Evolutionary conservation across 495 filamentous ascomycete genomes (phyloP).

Genomic region (Sphaerosporella brunnea): DNA sequence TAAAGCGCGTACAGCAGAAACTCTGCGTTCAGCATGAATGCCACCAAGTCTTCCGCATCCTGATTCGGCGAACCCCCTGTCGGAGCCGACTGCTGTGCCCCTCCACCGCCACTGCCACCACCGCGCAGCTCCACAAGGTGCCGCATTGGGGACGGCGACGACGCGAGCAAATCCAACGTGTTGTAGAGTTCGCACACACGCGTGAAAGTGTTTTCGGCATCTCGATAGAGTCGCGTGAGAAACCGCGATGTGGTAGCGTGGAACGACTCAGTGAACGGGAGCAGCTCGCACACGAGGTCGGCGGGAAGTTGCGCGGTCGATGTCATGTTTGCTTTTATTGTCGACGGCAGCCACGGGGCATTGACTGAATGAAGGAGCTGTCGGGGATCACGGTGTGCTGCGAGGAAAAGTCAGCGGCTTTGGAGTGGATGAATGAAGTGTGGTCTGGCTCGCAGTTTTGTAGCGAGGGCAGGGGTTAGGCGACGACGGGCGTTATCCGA

Average conservation of each 20-base stretch:
- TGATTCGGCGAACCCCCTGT: no score
- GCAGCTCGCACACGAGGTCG: conserved; percentile 13
- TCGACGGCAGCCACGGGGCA: not conserved
- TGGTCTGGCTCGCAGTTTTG: no score
- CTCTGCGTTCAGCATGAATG: conserved; percentile 26
- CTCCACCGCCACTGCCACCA: not conserved
- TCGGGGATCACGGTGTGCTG: not conserved
- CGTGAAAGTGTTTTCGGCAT: conserved; percentile 13
- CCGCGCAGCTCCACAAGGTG: conserved; percentile 10
- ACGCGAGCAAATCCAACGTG: conserved; percentile 15
- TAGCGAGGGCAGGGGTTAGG: no score
- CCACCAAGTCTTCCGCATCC: conserved; percentile 18
- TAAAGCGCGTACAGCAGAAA: conserved; percentile 25
- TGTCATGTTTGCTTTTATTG: conserved; percentile 9
- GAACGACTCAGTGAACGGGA: conserved; percentile 14
- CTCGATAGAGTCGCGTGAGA: conserved; percentile 8
- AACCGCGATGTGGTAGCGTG: conserved; percentile 12
- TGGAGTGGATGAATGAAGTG: no score
- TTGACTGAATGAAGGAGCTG: no score
- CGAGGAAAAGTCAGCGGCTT: not conserved
- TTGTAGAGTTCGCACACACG: conserved; percentile 23
- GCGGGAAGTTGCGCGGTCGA: conserved; percentile 15
- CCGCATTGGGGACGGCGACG: conserved; percentile 6
- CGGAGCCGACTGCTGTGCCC: no score
- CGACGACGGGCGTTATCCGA: no score